phyloP scores from a whole-genome alignment of 2,329 filamentous ascomycete genomes.

The Saccharata proteae region DNA sequence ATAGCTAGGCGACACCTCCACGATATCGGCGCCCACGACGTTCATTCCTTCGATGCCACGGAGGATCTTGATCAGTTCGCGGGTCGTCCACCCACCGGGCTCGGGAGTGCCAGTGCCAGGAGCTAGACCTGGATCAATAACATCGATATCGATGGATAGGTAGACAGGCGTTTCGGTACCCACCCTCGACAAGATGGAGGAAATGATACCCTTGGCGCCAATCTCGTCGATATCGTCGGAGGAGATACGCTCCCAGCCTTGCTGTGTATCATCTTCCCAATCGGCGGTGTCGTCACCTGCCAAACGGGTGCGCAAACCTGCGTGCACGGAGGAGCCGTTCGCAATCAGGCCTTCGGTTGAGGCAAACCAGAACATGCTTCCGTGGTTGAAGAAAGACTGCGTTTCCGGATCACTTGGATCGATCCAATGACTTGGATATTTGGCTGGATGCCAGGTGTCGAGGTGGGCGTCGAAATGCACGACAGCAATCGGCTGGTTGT shows the following conservation, averaged over 20 bases:
- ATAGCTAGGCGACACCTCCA: conserved; percentile 79
- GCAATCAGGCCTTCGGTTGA: conserved; percentile 67
- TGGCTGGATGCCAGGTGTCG: conserved; percentile 73
- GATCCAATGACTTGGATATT: conserved; percentile 68
- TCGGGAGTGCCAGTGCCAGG: conserved; percentile 82
- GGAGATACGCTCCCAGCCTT: conserved; percentile 71
- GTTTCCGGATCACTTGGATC: conserved; percentile 38
- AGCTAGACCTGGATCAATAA: conserved; percentile 59
- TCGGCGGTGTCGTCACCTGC: conserved; percentile 54
- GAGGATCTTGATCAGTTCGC: conserved; percentile 75
- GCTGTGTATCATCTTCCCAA: conserved; percentile 54
- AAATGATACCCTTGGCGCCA: conserved; percentile 57
- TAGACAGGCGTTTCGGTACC: conserved; percentile 70
- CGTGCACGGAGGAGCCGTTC: conserved; percentile 66
- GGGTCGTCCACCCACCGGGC: conserved; percentile 80
- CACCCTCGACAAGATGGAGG: conserved; percentile 57
- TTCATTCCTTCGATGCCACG: conserved; percentile 73
- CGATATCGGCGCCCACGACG: conserved; percentile 77
- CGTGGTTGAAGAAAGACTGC: conserved; percentile 72
- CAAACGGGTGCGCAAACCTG: conserved; percentile 67
- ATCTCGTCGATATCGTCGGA: conserved; percentile 81
- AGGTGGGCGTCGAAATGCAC: conserved; percentile 51
- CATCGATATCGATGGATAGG: conserved; percentile 69
- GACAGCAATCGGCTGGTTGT: conserved; percentile 34
- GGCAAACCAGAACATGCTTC: conserved; percentile 85